Evolutionary conservation across 345 rosid genomes (phyloP).

Genomic region (Litchi chinensis): DNA sequence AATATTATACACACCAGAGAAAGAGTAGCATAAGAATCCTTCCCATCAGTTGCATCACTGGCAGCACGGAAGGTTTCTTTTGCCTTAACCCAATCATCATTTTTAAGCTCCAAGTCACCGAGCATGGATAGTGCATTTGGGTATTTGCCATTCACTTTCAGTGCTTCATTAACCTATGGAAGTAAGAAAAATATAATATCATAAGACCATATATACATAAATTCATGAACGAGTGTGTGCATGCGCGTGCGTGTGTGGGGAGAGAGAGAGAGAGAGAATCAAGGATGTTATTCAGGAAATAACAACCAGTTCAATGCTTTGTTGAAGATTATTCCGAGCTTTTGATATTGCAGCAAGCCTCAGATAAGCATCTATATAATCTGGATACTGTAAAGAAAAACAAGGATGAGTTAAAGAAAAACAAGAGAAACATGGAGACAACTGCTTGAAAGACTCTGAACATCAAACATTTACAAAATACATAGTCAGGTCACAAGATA

Average conservation of each 20-base stretch:
- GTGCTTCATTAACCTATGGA: conserved; percentile 79
- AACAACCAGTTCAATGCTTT: conserved; percentile 93
- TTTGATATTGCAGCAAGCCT: conserved; percentile 94
- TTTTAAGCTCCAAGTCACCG: conserved; percentile 97
- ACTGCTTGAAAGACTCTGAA: conserved; percentile 1
- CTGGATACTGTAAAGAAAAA: conserved; percentile 69
- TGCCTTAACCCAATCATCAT: conserved; percentile 99
- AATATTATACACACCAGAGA: conserved; percentile 63
- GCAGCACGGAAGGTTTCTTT: conserved; percentile 97
- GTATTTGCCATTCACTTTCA: conserved; percentile 84
- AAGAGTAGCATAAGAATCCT: conserved; percentile 91
- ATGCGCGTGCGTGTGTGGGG: background rate
- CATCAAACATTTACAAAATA: background rate
- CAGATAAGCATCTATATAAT: conserved; percentile 87
- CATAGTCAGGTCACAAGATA: background rate
- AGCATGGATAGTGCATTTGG: conserved; percentile 92
- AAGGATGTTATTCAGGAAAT: conserved; percentile 10
- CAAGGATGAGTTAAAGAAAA: conserved; percentile 24
- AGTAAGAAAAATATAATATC: background rate
- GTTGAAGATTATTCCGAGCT: conserved; percentile 81
- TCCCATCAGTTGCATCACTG: conserved; percentile 91
- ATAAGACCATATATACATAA: conserved; percentile 21
- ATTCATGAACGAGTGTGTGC: background rate
- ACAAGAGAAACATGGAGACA: background rate
- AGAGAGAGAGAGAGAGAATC: background rate